phyloP scores from a whole-genome alignment of 225 moss, liverwort and hornwort species.

The Sphagnum tenellum region DNA sequence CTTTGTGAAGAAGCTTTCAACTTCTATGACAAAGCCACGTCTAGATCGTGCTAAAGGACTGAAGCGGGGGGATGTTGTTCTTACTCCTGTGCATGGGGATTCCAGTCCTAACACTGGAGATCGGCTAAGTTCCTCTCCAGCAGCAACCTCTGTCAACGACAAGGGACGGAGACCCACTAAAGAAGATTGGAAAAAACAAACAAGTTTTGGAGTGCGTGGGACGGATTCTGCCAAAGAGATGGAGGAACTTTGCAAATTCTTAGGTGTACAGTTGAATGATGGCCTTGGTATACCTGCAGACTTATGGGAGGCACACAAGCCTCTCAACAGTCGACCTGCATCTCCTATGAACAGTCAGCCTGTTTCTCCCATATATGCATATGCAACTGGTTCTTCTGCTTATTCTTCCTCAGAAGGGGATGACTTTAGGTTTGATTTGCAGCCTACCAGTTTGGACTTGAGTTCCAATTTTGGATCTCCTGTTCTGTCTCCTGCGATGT shows the following conservation, averaged over 20 bases:
- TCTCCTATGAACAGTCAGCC: conserved; percentile 27
- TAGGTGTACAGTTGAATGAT: conserved; percentile 21
- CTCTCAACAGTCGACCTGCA: conserved; percentile 19
- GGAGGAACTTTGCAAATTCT: conserved; percentile 12
- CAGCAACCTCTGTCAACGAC: too few relatives aligned
- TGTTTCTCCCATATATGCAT: not conserved
- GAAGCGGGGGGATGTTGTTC: too few relatives aligned
- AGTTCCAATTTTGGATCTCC: conserved; percentile 23
- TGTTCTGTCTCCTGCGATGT: conserved; percentile 11
- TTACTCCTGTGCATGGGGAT: too few relatives aligned
- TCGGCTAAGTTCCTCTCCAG: too few relatives aligned
- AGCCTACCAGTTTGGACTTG: conserved; percentile 25
- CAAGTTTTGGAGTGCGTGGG: conserved; percentile 37
- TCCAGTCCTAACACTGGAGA: too few relatives aligned
- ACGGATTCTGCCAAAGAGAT: conserved; percentile 10
- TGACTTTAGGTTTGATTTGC: conserved; percentile 26
- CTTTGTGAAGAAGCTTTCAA: too few relatives aligned
- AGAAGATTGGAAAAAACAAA: conserved; percentile 9
- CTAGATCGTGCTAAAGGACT: too few relatives aligned
- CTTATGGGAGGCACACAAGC: conserved; percentile 44
- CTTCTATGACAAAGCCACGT: too few relatives aligned
- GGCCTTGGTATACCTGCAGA: conserved; percentile 32
- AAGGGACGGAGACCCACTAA: too few relatives aligned
- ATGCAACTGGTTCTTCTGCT: conserved; percentile 14
- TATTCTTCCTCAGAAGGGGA: conserved; percentile 26